Evolutionary conservation across 2,329 filamentous ascomycete genomes (phyloP).

Genomic region (Aspergillus neoniger): DNA sequence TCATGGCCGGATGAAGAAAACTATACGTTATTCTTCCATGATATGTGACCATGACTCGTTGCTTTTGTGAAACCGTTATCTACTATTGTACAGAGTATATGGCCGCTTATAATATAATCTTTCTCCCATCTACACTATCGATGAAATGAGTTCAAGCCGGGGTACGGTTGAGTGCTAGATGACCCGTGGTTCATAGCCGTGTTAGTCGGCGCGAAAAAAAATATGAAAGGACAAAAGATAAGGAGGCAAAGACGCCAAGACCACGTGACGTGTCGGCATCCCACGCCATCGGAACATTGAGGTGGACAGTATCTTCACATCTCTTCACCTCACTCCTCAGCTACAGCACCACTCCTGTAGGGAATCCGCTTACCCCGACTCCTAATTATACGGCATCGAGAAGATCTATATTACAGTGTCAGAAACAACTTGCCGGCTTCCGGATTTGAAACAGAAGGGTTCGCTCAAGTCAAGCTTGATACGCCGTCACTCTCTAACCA

Average conservation of each 20-base stretch:
- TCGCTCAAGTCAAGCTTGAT: conserved; percentile 31
- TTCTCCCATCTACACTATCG: background rate
- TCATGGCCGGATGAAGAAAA: background rate
- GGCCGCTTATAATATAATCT: conserved; percentile 27
- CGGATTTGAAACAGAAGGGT: conserved; percentile 35
- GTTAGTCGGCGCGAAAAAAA: background rate
- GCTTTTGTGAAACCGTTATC: background rate
- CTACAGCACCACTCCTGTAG: background rate
- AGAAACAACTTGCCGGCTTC: conserved; percentile 12
- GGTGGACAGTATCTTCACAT: conserved; percentile 6
- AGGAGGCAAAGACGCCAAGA: conserved; percentile 18
- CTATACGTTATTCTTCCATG: background rate
- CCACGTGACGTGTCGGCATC: conserved; percentile 15
- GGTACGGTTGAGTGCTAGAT: too few relatives aligned
- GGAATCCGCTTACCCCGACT: background rate
- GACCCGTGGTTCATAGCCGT: conserved; percentile 5
- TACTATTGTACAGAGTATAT: conserved; percentile 21
- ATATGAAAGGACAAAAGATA: conserved; percentile 9
- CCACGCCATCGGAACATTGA: conserved; percentile 5
- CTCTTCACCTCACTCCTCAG: conserved; percentile 12
- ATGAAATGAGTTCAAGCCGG: too few relatives aligned
- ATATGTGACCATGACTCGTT: conserved; percentile 6
- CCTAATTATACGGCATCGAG: background rate
- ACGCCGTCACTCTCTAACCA: conserved; percentile 36
- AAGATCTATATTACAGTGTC: background rate